These are phyloP conservation scores for Cladophialophora bantiana DNA, from an alignment of 2,329 filamentous ascomycete species.

Conservation along the genomic window DNA sequence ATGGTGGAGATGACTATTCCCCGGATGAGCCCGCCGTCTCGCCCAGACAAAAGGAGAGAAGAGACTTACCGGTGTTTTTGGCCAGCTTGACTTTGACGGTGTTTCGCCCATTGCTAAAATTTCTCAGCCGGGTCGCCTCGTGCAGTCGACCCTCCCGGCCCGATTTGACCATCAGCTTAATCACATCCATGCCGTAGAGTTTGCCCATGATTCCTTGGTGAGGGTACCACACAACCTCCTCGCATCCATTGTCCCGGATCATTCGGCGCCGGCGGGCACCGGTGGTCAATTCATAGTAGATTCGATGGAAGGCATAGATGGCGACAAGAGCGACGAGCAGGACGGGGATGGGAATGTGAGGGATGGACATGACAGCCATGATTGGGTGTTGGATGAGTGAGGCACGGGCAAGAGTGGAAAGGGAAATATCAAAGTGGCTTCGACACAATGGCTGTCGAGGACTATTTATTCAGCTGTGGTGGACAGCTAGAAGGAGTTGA, in stretches of 20 bases:
- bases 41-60: not conserved
- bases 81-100: constrained; percentile 25
- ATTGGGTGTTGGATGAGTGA: not conserved
- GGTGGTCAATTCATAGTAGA: constrained; percentile 37
- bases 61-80: constrained; percentile 14
- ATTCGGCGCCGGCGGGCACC: constrained; percentile 34
- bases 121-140: constrained; percentile 31
- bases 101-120: constrained; percentile 31
- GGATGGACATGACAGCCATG: constrained; percentile 29
- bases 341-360: constrained; percentile 24
- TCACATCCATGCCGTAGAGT: constrained; percentile 35
- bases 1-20: constrained; percentile 40
- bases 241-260: constrained; percentile 53
- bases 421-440: not conserved
- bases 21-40: not conserved
- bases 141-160: constrained; percentile 34
- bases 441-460: not conserved
- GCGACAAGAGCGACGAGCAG: constrained; percentile 27
- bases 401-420: not conserved
- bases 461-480: not conserved
- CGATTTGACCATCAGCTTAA: constrained; percentile 32
- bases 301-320: constrained; percentile 23
- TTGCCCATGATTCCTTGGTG: constrained; percentile 52
- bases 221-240: constrained; percentile 54
- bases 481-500: not conserved